A percentile compares a stretch with the other conserved stretches of the same genome.
These are phyloP conservation scores for Petunia secreta DNA, from an alignment of 257 asterid genomes.

Conservation along the genomic window DNA sequence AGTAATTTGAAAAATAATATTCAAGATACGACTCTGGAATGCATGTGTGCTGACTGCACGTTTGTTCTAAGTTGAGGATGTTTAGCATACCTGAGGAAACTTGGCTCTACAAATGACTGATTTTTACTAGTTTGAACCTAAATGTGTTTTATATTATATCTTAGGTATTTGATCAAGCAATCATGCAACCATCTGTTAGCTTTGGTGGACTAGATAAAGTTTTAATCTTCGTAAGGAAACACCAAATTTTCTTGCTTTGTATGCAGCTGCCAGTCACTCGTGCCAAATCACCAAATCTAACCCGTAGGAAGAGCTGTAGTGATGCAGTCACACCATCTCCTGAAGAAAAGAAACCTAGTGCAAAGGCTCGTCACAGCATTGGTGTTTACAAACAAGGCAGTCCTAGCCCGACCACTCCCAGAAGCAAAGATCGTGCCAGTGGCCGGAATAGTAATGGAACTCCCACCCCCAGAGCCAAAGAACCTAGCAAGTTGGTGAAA, in stretches of 20 bases:
- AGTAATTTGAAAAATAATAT: background rate
- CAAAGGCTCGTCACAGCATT: slow-evolving; percentile 54
- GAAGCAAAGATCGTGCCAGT: slow-evolving; percentile 46
- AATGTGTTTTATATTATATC: background rate
- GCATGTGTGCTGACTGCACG: background rate
- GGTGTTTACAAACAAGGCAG: slow-evolving; percentile 52
- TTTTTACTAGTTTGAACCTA: background rate
- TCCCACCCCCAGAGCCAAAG: slow-evolving; percentile 22
- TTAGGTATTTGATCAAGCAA: background rate
- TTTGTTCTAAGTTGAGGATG: background rate
- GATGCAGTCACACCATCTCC: slow-evolving; percentile 58
- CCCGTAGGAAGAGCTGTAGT: slow-evolving; percentile 83
- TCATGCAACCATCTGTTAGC: background rate
- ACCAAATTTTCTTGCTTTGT: slow-evolving; percentile 28
- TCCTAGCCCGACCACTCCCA: slow-evolving; percentile 48
- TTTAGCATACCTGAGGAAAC: slow-evolving; percentile 2
- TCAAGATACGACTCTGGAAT: background rate
- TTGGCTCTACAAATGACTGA: background rate
- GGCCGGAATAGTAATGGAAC: slow-evolving; percentile 40
- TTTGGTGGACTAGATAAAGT: background rate
- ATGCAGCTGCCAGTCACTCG: slow-evolving; percentile 93
- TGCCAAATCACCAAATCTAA: slow-evolving; percentile 85
- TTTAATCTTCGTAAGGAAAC: background rate
- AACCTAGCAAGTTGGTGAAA: slow-evolving; percentile 37
- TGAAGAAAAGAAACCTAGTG: slow-evolving; percentile 44